These are phyloP conservation scores for Thalassiosira exigua DNA, from an alignment of 352 stramenopile species.

Conservation along the genomic window DNA sequence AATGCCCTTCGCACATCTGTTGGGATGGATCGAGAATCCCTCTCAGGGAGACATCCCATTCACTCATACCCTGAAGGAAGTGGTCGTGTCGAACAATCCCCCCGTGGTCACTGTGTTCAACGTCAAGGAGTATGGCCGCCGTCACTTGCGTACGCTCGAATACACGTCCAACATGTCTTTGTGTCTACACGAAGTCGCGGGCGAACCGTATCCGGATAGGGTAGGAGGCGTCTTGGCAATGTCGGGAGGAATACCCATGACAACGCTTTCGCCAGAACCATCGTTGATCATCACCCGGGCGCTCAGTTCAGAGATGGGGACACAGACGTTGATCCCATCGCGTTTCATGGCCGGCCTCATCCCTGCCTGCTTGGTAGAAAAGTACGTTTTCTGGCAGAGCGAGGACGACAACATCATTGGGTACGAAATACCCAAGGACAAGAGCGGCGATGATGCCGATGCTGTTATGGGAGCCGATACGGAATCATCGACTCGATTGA, in stretches of 20 bases:
- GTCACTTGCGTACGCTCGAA: slow-evolving; percentile 95
- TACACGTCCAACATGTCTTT: slow-evolving; percentile 96
- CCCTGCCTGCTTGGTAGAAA: slow-evolving; percentile 93
- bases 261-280: slow-evolving; percentile 71
- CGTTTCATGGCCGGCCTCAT: slow-evolving; percentile 93
- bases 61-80: slow-evolving; percentile 95
- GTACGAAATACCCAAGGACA: slow-evolving; percentile 88
- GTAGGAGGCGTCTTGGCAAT: slow-evolving; percentile 84
- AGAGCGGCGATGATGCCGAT: slow-evolving; percentile 76
- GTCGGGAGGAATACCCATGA: slow-evolving; percentile 85
- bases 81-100: slow-evolving; percentile 93
- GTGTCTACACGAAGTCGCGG: slow-evolving; percentile 92
- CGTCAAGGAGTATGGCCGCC: slow-evolving; percentile 94
- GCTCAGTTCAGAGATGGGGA: slow-evolving; percentile 84
- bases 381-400: slow-evolving; percentile 97
- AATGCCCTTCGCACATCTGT: slow-evolving; percentile 74
- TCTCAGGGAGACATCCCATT: slow-evolving; percentile 47
- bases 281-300: slow-evolving; percentile 91
- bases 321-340: slow-evolving; percentile 89
- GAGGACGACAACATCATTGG: slow-evolving; percentile 94
- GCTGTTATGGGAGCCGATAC: slow-evolving; percentile 73
- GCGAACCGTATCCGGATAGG: slow-evolving; percentile 85
- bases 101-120: slow-evolving; percentile 96
- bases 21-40: slow-evolving; percentile 85
- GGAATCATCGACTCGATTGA: slow-evolving; percentile 75